Evolutionary conservation across 371 early-diverging fungal genomes (phyloP).

Genomic region (Rhizopus microsporus): DNA sequence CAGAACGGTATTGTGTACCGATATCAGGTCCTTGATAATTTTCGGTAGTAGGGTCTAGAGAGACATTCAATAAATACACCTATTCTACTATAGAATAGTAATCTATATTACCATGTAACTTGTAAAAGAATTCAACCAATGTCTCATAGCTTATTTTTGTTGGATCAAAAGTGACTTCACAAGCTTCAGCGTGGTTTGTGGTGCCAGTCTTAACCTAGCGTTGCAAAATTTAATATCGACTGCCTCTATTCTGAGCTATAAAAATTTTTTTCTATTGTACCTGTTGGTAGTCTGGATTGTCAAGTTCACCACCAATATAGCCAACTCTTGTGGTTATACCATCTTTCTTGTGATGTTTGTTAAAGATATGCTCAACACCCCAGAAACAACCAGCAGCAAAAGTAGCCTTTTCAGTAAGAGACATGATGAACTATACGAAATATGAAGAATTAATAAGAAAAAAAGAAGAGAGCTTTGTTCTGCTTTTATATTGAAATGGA

Average conservation of each 20-base stretch:
- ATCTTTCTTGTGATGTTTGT: conserved; percentile 57
- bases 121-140: conserved; percentile 80
- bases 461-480: no score
- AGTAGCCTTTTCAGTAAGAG: conserved; percentile 35
- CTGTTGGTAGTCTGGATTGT: conserved; percentile 59
- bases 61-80: not conserved
- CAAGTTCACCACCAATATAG: conserved; percentile 72
- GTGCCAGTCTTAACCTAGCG: conserved; percentile 63
- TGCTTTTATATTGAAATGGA: no score
- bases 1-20: conserved; percentile 67
- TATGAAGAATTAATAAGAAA: no score
- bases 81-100: not conserved
- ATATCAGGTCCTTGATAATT: conserved; percentile 43
- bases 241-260: not conserved
- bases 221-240: not conserved
- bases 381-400: conserved; percentile 49
- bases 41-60: conserved; percentile 52
- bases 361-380: conserved; percentile 82
- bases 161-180: conserved; percentile 77
- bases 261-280: conserved; percentile 31
- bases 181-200: conserved; percentile 83
- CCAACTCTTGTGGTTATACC: conserved; percentile 68
- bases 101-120: conserved; percentile 65
- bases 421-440: no score
- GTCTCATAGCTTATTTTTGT: conserved; percentile 59